Evolutionary conservation across 345 rosid genomes (phyloP), one percentile per base, ranked within the genome.

Genomic region (Euphorbia peplus): DNA sequence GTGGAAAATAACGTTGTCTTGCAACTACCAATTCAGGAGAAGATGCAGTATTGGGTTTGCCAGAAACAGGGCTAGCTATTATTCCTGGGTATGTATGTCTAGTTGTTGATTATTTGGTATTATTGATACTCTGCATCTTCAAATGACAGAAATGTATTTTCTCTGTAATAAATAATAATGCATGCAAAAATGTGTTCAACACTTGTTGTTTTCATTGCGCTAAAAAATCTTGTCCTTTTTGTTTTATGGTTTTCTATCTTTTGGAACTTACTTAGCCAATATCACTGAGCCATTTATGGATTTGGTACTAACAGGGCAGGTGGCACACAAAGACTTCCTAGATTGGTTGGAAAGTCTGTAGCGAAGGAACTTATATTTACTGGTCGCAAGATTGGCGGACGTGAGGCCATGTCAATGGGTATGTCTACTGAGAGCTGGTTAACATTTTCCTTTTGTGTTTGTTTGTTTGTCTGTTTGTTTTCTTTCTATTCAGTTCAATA

Each of bases 51-150:
- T 76, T 93, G 78, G 88, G 93, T 63, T 84, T 93, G 85, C 97
- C 96, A 28, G 99, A 93, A 85, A 93, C 97, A 58, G 99, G 95
- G 78, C 96, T 93, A 18, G 99, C 96, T 71, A 87, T 91, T 76
- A 89, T 89, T 73, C 99, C 99, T 15, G 97, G 96, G 96, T 93
- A 79, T 56, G 68, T 60, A 1, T 46, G 29, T 35, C 0, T 18
- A n/a, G 21, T 50, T 58, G 21, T 50, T 58, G 37, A 11, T 44
- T 62, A 30, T 56, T 30, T 47, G 46, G 3, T 30, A n/a, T 62
- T 63, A 18, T 29, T 51, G 60, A 50, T 8, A 29, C 29, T 28
- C 10, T 67, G 25, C 35, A 28, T 21, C 37, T 70, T 62, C 51
- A 18, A 41, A 39, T 64, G 67, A 51, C 12, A 61, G 56, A 24